A percentile compares a stretch with the other conserved stretches of the same genome.
phyloP scores from a whole-genome alignment of 805 yeast genomes.

The Candida loeiensis region DNA sequence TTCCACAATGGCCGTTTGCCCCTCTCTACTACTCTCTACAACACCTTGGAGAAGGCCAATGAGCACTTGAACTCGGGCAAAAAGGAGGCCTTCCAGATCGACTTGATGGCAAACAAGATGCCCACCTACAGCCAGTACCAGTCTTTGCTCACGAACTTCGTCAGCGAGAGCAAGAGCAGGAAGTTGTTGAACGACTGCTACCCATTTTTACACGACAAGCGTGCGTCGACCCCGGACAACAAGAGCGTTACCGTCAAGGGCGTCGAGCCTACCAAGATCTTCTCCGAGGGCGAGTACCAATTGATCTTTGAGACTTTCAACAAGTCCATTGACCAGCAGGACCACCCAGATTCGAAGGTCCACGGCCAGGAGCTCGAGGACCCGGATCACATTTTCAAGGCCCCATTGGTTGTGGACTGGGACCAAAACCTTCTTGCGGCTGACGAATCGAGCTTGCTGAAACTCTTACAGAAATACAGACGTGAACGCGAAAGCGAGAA shows the following conservation, averaged over 20 bases:
- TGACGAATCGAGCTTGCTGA: slow-evolving; percentile 30
- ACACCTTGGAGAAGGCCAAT: slow-evolving; percentile 30
- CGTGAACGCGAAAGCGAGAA: background rate
- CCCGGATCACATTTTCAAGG: slow-evolving; percentile 33
- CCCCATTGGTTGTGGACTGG: slow-evolving; percentile 46
- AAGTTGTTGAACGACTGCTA: slow-evolving; percentile 27
- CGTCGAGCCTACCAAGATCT: slow-evolving; percentile 24
- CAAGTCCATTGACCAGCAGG: slow-evolving; percentile 16
- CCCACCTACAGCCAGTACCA: slow-evolving; percentile 43
- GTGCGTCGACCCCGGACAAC: slow-evolving; percentile 14
- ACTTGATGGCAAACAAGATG: slow-evolving; percentile 35
- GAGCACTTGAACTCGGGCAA: slow-evolving; percentile 27
- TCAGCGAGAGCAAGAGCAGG: slow-evolving; percentile 23
- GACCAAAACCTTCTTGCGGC: slow-evolving; percentile 41
- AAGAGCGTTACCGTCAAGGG: slow-evolving; percentile 21
- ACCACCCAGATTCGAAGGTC: slow-evolving; percentile 15
- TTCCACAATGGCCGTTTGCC: slow-evolving; percentile 39
- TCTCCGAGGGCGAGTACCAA: slow-evolving; percentile 36
- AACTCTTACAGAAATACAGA: slow-evolving; percentile 29
- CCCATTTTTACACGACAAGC: slow-evolving; percentile 34
- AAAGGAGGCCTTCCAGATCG: slow-evolving; percentile 30
- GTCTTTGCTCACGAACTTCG: slow-evolving; percentile 24
- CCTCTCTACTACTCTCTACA: slow-evolving; percentile 27
- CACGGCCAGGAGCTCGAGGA: slow-evolving; percentile 23
- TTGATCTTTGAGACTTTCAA: slow-evolving; percentile 37